Conservation (phyloP, 1,284 basidiomycete species). For the Porogramme epimiltina region DNA sequence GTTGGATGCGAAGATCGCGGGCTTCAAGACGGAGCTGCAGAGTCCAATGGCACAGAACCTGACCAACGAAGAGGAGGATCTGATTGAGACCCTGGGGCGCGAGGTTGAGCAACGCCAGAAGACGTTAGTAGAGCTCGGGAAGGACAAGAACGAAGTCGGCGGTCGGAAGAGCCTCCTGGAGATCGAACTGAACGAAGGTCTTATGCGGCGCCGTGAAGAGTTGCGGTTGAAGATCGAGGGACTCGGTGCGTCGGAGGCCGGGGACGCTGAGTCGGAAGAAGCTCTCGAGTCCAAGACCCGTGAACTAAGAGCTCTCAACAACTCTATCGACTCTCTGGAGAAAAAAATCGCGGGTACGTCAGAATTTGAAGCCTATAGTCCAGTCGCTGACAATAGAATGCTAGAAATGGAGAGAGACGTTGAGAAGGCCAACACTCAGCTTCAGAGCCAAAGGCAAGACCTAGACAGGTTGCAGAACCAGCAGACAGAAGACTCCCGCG, state of each 20-base stretch:
- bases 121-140: constrained; percentile 68
- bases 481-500: constrained; percentile 84
- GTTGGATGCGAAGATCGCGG: constrained; percentile 60
- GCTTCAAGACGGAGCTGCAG: constrained; percentile 73
- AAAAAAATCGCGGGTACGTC: constrained; percentile 65
- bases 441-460: constrained; percentile 65
- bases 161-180: constrained; percentile 82
- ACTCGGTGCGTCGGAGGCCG: constrained; percentile 66
- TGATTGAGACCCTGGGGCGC: constrained; percentile 72
- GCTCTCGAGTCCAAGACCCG: constrained; percentile 69
- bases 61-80: constrained; percentile 69
- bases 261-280: constrained; percentile 56
- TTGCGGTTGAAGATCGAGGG: constrained; percentile 77
- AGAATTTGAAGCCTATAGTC: not conserved
- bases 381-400: not conserved
- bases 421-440: constrained; percentile 65
- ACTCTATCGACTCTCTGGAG: constrained; percentile 64
- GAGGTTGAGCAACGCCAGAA: constrained; percentile 79
- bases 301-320: constrained; percentile 69
- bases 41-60: constrained; percentile 79
- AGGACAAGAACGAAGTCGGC: constrained; percentile 74
- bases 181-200: constrained; percentile 91
- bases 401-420: constrained; percentile 70
- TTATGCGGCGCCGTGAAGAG: constrained; percentile 80
- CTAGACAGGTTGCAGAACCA: constrained; percentile 82